phyloP scores from a whole-genome alignment of 768 basidiomycete genomes.

The Amylocystis lapponica region DNA sequence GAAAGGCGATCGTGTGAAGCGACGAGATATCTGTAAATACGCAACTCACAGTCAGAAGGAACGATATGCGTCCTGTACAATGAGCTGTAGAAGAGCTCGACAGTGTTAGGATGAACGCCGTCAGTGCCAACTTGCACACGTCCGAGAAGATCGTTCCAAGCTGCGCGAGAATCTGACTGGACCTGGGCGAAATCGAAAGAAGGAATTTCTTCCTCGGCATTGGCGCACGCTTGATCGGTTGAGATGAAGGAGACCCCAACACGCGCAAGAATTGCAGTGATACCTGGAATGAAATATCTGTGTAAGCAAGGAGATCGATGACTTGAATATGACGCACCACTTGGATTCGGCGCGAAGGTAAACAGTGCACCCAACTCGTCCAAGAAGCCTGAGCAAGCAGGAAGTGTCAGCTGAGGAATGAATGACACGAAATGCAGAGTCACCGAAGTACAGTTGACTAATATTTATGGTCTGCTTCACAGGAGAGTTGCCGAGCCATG shows the following conservation, averaged over 20 bases:
- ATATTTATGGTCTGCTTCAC: slow-evolving; percentile 40
- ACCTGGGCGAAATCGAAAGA: slow-evolving; percentile 50
- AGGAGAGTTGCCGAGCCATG: slow-evolving; percentile 46
- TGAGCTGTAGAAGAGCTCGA: slow-evolving; percentile 58
- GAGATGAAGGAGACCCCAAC: slow-evolving; percentile 65
- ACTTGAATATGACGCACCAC: slow-evolving; percentile 2
- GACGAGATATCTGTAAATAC: neutral
- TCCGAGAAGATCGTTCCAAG: slow-evolving; percentile 55
- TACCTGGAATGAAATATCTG: neutral
- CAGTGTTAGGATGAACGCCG: slow-evolving; percentile 42
- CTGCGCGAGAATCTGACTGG: slow-evolving; percentile 33
- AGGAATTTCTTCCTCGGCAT: slow-evolving; percentile 56
- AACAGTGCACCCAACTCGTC: slow-evolving; percentile 50
- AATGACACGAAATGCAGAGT: neutral
- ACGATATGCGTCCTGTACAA: slow-evolving; percentile 58
- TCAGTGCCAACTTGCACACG: slow-evolving; percentile 48
- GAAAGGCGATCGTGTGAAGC: neutral
- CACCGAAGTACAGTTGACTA: slow-evolving; percentile 35
- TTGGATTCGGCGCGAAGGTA: slow-evolving; percentile 41
- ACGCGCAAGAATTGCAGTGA: slow-evolving; percentile 48
- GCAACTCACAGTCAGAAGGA: slow-evolving; percentile 53
- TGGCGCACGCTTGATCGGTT: slow-evolving; percentile 50
- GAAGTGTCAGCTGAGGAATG: neutral
- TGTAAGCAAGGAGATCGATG: neutral
- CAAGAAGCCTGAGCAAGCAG: slow-evolving; percentile 32